phyloP scores from a whole-genome alignment of 177 flowering plant genomes.

The Vitis hybrid region DNA sequence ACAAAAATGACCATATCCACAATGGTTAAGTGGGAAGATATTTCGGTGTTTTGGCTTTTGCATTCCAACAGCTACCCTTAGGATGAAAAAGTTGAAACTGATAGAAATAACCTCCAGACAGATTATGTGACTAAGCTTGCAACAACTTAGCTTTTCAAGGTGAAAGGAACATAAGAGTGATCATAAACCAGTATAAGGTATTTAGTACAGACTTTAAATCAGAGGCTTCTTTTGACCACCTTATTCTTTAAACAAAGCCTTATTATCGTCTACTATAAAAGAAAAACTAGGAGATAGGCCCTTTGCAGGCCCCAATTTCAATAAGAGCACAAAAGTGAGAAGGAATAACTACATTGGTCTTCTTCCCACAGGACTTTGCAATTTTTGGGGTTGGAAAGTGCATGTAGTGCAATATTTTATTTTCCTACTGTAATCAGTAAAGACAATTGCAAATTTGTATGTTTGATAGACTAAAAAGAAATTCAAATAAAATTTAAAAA shows the following conservation, averaged over 20 bases:
- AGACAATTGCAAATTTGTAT: background rate
- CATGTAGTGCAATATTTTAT: too few species aligned
- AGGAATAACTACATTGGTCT: too few species aligned
- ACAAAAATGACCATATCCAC: background rate
- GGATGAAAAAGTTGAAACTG: background rate
- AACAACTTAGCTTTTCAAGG: background rate
- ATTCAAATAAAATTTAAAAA: background rate
- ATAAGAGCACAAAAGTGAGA: too few species aligned
- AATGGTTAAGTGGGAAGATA: background rate
- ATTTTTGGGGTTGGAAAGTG: too few species aligned
- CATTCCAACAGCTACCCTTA: background rate
- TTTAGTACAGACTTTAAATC: background rate
- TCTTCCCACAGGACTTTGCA: too few species aligned
- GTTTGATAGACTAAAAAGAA: too few species aligned
- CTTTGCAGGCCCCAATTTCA: too few species aligned
- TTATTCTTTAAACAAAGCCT: background rate
- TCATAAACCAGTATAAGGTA: background rate
- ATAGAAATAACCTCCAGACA: background rate
- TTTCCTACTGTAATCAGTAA: background rate
- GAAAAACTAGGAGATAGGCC: background rate
- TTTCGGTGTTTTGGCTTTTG: background rate
- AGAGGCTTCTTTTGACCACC: background rate
- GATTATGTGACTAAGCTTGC: background rate
- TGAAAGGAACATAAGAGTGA: background rate
- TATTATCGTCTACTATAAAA: background rate